Conservation (phyloP, 768 basidiomycete genomes). For the Suillus fuscotomentosus region DNA sequence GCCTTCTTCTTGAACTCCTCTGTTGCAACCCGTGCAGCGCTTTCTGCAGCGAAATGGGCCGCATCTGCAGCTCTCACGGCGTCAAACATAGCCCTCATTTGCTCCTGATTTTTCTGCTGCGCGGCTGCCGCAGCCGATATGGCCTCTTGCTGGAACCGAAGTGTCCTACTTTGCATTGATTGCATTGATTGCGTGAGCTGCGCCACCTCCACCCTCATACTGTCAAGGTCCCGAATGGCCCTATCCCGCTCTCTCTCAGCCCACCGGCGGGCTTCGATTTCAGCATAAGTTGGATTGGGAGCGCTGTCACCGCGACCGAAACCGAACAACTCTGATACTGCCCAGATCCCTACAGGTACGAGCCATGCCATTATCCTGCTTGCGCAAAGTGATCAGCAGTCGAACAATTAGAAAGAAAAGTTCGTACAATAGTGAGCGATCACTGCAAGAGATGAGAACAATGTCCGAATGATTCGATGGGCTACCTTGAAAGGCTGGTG, state of each 20-base stretch:
- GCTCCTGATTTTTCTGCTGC: not conserved
- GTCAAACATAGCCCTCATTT: not conserved
- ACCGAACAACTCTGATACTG: not conserved
- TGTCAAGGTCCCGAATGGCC: not conserved
- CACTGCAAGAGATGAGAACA: not conserved
- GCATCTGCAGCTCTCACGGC: conserved; percentile 3
- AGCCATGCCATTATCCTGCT: not conserved
- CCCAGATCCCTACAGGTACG: not conserved
- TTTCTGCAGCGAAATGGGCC: not conserved
- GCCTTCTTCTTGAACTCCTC: not conserved
- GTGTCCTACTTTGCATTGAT: not conserved
- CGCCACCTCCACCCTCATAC: not conserved
- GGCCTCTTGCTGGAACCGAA: not conserved
- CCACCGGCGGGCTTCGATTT: not conserved
- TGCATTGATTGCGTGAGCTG: not conserved
- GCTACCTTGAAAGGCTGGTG: not conserved
- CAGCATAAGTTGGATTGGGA: not conserved
- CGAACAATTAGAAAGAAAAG: not conserved
- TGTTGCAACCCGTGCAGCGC: not conserved
- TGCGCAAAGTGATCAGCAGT: not conserved
- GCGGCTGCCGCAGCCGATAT: not conserved
- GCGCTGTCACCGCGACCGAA: not conserved
- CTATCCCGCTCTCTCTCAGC: not conserved
- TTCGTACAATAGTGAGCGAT: not conserved
- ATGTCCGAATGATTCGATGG: not conserved